Conservation (phyloP, 371 early-diverging fungal genomes). For the Vittaforma corneae region DNA sequence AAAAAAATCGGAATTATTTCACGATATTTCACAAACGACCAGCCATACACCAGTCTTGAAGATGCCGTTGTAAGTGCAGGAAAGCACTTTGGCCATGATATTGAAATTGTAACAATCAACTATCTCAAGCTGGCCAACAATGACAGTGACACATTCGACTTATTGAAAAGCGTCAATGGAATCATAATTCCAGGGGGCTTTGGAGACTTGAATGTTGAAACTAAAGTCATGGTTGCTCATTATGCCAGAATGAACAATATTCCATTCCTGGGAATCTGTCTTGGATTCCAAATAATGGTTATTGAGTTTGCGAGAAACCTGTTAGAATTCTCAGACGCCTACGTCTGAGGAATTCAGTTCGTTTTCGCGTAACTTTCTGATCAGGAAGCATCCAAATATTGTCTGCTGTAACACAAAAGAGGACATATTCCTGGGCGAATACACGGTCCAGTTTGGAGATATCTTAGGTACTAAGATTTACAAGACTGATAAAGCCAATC, state of each 20-base stretch:
- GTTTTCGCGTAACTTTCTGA: constrained; percentile 65
- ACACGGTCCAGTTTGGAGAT: constrained; percentile 68
- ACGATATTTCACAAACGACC: constrained; percentile 81
- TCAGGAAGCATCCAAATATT: constrained; percentile 77
- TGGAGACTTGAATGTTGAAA: constrained; percentile 86
- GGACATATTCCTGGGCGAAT: constrained; percentile 67
- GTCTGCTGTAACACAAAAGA: constrained; percentile 63
- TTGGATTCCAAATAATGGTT: constrained; percentile 91
- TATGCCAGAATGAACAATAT: constrained; percentile 91
- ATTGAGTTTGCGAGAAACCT: constrained; percentile 94
- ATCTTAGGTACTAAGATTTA: constrained; percentile 61
- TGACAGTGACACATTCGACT: constrained; percentile 60
- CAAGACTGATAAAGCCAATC: constrained; percentile 64
- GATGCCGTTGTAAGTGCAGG: constrained; percentile 85
- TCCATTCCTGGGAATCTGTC: constrained; percentile 94
- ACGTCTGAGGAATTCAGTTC: constrained; percentile 60
- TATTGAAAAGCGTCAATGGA: constrained; percentile 62
- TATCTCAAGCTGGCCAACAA: constrained; percentile 72
- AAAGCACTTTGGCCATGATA: constrained; percentile 61
- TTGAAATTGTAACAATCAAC: constrained; percentile 73
- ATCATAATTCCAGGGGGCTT: constrained; percentile 98
- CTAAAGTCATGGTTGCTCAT: constrained; percentile 83
- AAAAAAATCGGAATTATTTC: constrained; percentile 87
- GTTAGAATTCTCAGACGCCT: constrained; percentile 64
- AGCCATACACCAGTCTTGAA: constrained; percentile 86